Evolutionary conservation across 495 filamentous ascomycete genomes (phyloP).

Genomic region (Pseudoneurospora amorphoporcata): DNA sequence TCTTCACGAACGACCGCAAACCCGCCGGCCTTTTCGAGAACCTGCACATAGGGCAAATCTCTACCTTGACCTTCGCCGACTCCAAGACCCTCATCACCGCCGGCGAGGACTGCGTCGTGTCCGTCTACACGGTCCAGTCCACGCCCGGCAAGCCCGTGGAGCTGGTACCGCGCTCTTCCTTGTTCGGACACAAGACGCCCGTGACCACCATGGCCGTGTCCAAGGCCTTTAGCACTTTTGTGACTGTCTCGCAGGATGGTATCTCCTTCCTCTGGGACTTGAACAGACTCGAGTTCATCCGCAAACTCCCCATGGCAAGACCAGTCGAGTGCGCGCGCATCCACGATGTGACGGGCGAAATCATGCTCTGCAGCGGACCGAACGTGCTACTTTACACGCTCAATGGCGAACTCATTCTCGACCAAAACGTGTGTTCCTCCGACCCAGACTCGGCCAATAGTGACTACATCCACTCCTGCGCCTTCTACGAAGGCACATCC

Average conservation of each 20-base stretch:
- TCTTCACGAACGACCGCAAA: conserved; percentile 49
- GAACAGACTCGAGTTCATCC: conserved; percentile 76
- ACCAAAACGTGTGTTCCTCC: conserved; percentile 63
- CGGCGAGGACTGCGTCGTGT: conserved; percentile 83
- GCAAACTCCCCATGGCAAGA: conserved; percentile 49
- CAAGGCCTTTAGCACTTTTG: conserved; percentile 73
- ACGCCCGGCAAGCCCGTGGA: conserved; percentile 56
- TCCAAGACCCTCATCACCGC: conserved; percentile 83
- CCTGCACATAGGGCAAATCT: conserved; percentile 78
- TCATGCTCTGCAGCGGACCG: conserved; percentile 69
- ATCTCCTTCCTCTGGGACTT: conserved; percentile 87
- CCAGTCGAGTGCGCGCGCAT: conserved; percentile 64
- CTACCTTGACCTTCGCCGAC: conserved; percentile 73
- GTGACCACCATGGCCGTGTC: conserved; percentile 75
- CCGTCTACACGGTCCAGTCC: conserved; percentile 60
- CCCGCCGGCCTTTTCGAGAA: conserved; percentile 82
- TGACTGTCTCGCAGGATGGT: conserved; percentile 72
- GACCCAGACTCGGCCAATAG: conserved; percentile 30
- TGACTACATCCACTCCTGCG: conserved; percentile 66
- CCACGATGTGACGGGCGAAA: conserved; percentile 80
- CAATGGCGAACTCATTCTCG: conserved; percentile 72
- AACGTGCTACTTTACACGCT: conserved; percentile 73
- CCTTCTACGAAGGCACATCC: conserved; percentile 73
- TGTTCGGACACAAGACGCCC: conserved; percentile 81
- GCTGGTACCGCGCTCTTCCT: conserved; percentile 62